Percentiles rank a stretch among this genome's conserved stretches.
phyloP scores from a whole-genome alignment of 2,329 filamentous ascomycete species.

The Aspergillus terreus region DNA sequence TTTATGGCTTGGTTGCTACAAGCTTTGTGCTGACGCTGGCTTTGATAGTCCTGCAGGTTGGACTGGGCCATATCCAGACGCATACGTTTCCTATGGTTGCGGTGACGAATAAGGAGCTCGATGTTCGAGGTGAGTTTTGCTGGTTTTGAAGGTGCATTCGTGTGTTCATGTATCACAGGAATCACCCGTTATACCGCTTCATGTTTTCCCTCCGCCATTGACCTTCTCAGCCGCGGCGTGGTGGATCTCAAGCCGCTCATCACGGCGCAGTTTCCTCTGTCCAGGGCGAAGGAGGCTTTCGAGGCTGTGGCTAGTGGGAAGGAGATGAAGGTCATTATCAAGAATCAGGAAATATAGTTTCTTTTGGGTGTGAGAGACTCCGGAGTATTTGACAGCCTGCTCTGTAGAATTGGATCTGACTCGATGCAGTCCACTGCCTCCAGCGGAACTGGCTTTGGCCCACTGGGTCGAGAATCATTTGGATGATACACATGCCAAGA shows the following conservation, averaged over 20 bases:
- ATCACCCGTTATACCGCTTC: not conserved
- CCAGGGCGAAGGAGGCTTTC: not conserved
- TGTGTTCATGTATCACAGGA: not conserved
- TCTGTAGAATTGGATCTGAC: too few species aligned
- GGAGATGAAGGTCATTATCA: not conserved
- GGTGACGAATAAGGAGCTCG: conserved; percentile 1
- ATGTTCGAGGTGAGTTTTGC: not conserved
- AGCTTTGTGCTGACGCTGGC: not conserved
- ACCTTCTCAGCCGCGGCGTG: not conserved
- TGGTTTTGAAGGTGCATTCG: not conserved
- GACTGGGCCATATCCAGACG: not conserved
- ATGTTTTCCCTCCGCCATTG: not conserved
- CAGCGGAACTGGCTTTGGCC: too few species aligned
- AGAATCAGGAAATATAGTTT: not conserved
- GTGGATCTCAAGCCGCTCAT: not conserved
- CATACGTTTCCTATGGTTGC: not conserved
- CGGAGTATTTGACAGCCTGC: too few species aligned
- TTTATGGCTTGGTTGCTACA: too few species aligned
- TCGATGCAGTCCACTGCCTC: too few species aligned
- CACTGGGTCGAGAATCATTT: too few species aligned
- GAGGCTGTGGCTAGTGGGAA: not conserved
- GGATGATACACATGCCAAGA: too few species aligned
- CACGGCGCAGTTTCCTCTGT: not conserved
- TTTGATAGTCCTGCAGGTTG: not conserved
- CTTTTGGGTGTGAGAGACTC: too few species aligned